A percentile compares a stretch with the other conserved stretches of the same genome.
phyloP scores from a whole-genome alignment of 352 stramenopile genomes.

The Globisporangium nodosum region DNA sequence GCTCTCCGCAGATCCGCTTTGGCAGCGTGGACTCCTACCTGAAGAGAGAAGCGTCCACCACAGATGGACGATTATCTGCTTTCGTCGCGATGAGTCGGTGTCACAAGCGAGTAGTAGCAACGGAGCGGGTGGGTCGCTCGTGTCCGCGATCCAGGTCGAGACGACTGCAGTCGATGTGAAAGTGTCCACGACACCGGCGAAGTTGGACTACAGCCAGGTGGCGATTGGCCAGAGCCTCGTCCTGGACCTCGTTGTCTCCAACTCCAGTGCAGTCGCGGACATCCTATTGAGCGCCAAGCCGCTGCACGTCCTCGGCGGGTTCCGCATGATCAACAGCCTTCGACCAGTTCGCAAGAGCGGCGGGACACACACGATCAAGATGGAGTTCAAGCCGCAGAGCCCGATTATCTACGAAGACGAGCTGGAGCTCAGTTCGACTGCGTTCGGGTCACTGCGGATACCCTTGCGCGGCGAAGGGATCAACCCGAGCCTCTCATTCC shows the following conservation, averaged over 20 bases:
- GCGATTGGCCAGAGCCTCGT: conserved; percentile 70
- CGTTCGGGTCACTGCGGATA: conserved; percentile 30
- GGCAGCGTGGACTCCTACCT: conserved; percentile 9
- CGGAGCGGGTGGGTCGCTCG: conserved; percentile 21
- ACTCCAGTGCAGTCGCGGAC: conserved; percentile 23
- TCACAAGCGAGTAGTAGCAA: background rate
- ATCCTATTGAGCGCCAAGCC: conserved; percentile 41
- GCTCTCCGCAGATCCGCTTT: background rate
- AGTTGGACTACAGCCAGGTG: conserved; percentile 82
- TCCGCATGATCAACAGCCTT: conserved; percentile 71
- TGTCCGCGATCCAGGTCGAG: conserved; percentile 43
- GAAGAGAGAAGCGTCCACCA: conserved; percentile 74
- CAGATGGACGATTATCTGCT: conserved; percentile 74
- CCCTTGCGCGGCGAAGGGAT: conserved; percentile 64
- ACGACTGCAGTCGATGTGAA: conserved; percentile 57
- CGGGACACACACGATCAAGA: conserved; percentile 22
- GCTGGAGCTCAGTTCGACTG: conserved; percentile 38
- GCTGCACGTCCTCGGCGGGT: conserved; percentile 80
- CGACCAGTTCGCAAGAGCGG: conserved; percentile 26
- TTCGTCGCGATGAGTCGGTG: conserved; percentile 22
- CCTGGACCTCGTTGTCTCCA: conserved; percentile 57
- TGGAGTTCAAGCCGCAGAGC: conserved; percentile 65
- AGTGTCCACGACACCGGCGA: conserved; percentile 33
- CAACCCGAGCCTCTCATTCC: conserved; percentile 65
- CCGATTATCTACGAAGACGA: conserved; percentile 70